Conservation (phyloP, 2,329 filamentous ascomycete genomes). For the Xylogone sp. region DNA sequence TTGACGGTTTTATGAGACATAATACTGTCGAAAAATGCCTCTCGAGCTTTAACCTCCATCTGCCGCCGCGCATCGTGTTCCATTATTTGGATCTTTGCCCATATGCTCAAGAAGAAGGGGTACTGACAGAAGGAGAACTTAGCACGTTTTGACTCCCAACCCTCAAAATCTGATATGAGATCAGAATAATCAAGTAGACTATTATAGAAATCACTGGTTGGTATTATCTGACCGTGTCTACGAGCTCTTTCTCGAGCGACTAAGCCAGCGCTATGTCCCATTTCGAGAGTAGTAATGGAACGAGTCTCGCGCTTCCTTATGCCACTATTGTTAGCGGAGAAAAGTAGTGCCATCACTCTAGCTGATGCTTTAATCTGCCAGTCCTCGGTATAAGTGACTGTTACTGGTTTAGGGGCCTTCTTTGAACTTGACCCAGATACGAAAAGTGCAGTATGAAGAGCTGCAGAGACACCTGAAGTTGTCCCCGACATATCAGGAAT, state of each 20-base stretch:
- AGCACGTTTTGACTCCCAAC: slow-evolving; percentile 72
- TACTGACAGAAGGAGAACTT: slow-evolving; percentile 91
- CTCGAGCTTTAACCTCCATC: slow-evolving; percentile 83
- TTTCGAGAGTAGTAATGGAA: slow-evolving; percentile 29
- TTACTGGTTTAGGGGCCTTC: slow-evolving; percentile 50
- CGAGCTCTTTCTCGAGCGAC: slow-evolving; percentile 38
- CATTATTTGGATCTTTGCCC: slow-evolving; percentile 86
- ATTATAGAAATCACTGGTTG: slow-evolving; percentile 84
- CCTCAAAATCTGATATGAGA: slow-evolving; percentile 79
- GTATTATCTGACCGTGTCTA: slow-evolving; percentile 62
- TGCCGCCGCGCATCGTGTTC: slow-evolving; percentile 84
- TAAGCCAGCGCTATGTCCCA: slow-evolving; percentile 32
- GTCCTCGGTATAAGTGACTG: slow-evolving; percentile 70
- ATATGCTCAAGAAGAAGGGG: slow-evolving; percentile 86
- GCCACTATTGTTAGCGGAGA: slow-evolving; percentile 70
- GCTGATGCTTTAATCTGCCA: slow-evolving; percentile 86
- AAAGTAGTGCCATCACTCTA: slow-evolving; percentile 75
- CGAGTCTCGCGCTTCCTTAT: slow-evolving; percentile 28
- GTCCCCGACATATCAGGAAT: slow-evolving; percentile 69
- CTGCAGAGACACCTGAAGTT: slow-evolving; percentile 56
- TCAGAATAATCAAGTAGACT: slow-evolving; percentile 84
- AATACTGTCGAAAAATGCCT: slow-evolving; percentile 89
- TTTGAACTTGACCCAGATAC: slow-evolving; percentile 45
- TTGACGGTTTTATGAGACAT: slow-evolving; percentile 69
- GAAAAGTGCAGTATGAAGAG: slow-evolving; percentile 74